Percentiles rank a stretch among this genome's conserved stretches.
Evolutionary conservation across 2,329 filamentous ascomycete genomes (phyloP).

Genomic region (Penicillium sclerotigenum): DNA sequence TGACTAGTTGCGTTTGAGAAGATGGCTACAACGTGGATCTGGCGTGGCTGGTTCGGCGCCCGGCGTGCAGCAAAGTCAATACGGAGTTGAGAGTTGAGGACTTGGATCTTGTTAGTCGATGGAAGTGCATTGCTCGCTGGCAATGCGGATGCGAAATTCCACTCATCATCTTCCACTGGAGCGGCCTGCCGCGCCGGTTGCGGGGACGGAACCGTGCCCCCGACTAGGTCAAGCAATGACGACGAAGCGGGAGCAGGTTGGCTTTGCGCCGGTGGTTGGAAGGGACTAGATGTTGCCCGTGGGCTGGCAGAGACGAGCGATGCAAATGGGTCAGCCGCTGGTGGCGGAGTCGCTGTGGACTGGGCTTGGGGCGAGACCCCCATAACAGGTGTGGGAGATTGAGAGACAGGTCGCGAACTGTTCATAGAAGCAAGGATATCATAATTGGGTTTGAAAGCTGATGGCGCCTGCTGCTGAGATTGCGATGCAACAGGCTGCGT

Average conservation of each 20-base stretch:
- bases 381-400: conserved; percentile 50
- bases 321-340: conserved; percentile 59
- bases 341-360: conserved; percentile 35
- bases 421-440: conserved; percentile 56
- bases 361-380: conserved; percentile 33
- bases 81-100: conserved; percentile 68
- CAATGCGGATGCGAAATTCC: conserved; percentile 85
- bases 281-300: conserved; percentile 44
- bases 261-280: conserved; percentile 27
- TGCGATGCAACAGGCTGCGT: conserved; percentile 23
- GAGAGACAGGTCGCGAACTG: conserved; percentile 47
- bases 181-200: conserved; percentile 34
- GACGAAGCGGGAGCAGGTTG: conserved; percentile 24
- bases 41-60: conserved; percentile 52
- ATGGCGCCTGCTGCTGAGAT: conserved; percentile 41
- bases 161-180: conserved; percentile 74
- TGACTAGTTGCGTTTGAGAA: conserved; percentile 78
- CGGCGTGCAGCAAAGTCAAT: conserved; percentile 70
- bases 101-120: conserved; percentile 60
- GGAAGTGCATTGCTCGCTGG: conserved; percentile 59
- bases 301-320: conserved; percentile 53
- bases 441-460: conserved; percentile 52
- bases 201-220: conserved; percentile 22
- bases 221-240: conserved; percentile 35
- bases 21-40: conserved; percentile 67